A percentile compares a stretch with the other conserved stretches of the same genome.
These are phyloP conservation scores for Corchorus olitorius DNA, from an alignment of 345 rosid species.

Conservation along the genomic window DNA sequence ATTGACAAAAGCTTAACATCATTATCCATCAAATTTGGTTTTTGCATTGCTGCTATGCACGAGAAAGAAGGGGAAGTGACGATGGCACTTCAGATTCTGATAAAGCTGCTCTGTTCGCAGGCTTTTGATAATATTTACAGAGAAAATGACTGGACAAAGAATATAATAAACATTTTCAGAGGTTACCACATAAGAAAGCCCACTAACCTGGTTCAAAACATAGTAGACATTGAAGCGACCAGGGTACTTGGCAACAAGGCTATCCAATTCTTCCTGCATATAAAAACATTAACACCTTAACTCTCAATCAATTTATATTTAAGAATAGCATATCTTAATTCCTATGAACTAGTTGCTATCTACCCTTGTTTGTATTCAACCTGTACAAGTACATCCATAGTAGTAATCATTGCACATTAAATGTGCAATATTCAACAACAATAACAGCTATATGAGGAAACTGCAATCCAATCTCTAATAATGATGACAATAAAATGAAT, in stretches of 20 bases:
- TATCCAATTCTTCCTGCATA: conserved; percentile 83
- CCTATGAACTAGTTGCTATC: neutral
- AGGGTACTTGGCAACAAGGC: conserved; percentile 64
- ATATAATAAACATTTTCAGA: neutral
- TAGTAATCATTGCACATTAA: neutral
- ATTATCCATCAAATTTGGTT: neutral
- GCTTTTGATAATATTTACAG: neutral
- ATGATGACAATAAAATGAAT: neutral
- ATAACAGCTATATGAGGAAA: neutral
- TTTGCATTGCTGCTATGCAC: neutral
- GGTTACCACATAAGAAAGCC: neutral
- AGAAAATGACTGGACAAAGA: neutral
- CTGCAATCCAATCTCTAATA: neutral
- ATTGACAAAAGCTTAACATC: neutral
- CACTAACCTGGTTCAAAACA: conserved; percentile 87
- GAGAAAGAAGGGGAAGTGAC: neutral
- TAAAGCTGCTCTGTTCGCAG: neutral
- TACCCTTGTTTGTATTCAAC: neutral
- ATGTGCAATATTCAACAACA: neutral
- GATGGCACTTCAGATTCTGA: neutral
- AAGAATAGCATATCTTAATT: neutral
- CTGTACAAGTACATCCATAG: neutral
- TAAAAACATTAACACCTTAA: neutral
- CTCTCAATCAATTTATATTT: neutral
- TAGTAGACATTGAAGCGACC: conserved; percentile 71